Conservation (phyloP, 352 stramenopile species). For the Phytophthora pisi region DNA sequence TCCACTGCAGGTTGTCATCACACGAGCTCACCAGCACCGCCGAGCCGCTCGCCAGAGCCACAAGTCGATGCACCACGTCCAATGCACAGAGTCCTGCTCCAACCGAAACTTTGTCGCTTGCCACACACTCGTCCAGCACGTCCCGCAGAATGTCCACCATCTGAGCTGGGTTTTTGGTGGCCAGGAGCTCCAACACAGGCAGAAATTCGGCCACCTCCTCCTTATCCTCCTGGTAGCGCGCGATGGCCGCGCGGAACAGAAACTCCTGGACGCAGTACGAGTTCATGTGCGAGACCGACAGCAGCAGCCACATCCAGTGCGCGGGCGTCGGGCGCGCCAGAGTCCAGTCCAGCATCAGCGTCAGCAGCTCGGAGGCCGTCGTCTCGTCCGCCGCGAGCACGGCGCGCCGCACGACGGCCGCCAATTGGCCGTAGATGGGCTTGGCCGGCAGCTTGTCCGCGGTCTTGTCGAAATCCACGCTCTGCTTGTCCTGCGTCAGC, state of each 20-base stretch:
- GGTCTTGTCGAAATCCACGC: conserved; percentile 42
- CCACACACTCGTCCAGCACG: conserved; percentile 41
- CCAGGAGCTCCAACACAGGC: conserved; percentile 48
- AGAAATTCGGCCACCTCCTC: conserved; percentile 22
- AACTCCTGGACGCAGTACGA: conserved; percentile 54
- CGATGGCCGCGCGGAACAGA: conserved; percentile 44
- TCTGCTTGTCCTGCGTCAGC: conserved; percentile 2
- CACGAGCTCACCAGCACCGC: conserved; percentile 42
- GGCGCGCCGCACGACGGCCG: conserved; percentile 45
- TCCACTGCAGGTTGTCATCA: conserved; percentile 69
- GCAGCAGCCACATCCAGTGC: conserved; percentile 62
- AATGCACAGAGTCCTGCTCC: background rate
- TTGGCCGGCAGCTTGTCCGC: conserved; percentile 45
- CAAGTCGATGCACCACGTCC: conserved; percentile 32
- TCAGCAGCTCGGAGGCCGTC: conserved; percentile 23
- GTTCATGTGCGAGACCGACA: conserved; percentile 51
- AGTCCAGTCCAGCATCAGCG: conserved; percentile 60
- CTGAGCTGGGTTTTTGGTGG: conserved; percentile 43
- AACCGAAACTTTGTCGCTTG: conserved; percentile 3
- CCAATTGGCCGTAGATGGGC: conserved; percentile 53
- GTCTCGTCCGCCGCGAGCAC: conserved; percentile 39
- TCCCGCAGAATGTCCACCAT: conserved; percentile 57
- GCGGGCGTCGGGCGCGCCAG: conserved; percentile 24
- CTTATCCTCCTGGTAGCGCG: conserved; percentile 10
- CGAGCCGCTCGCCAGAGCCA: conserved; percentile 45